Evolutionary conservation across 2,329 filamentous ascomycete species (phyloP), one percentile per base, ranked within the genome.

Genomic region (Xylaria sp.): DNA sequence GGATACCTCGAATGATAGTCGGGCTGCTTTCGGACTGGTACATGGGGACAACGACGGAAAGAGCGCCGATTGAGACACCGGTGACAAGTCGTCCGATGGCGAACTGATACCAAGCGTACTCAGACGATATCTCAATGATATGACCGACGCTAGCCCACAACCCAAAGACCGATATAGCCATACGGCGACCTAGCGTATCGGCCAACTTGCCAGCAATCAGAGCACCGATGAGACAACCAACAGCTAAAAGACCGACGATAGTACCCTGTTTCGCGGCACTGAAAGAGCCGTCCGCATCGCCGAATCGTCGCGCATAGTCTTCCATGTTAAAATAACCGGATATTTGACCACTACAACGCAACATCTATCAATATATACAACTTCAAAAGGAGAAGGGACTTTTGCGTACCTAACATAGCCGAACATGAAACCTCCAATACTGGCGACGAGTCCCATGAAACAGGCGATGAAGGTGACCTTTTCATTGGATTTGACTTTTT

Each of bases 11-110:
- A 59, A 92, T 86, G 66, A 88, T 85, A 68, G 88, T 84, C 0
- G 90, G 90, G 2, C 87, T 86, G 64, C 85, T 89, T 78, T 92
- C 90, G 18, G 85, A 87, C 76, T 91, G 89, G 73, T 92, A 92
- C 87, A 92, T 89, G 56, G 88, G 88, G 0, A 90, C 88, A 30
- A 88, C 81, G 48, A 90, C 89, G 6, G 87, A 90, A 0, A 91
- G 81, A 23, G 86, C 83, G 32, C 90, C 90, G 55, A 92, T 87
- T 23, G 89, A 89, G 2, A 91, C 76, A 72, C 90, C 90, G 28
- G 88, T 90, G n/a, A 91, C 84, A 71, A 89, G 84, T 52, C 90
- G 84, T 56, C 90, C 90, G 20, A 90, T 78, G 32, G 89, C 89
- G 66, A 91, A 85, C 73, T 91, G 90, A 66, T 85, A 87, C 90